Base-by-base conservation (phyloP, 2,329 filamentous ascomycete species). In the Exophiala spinifera region DNA sequence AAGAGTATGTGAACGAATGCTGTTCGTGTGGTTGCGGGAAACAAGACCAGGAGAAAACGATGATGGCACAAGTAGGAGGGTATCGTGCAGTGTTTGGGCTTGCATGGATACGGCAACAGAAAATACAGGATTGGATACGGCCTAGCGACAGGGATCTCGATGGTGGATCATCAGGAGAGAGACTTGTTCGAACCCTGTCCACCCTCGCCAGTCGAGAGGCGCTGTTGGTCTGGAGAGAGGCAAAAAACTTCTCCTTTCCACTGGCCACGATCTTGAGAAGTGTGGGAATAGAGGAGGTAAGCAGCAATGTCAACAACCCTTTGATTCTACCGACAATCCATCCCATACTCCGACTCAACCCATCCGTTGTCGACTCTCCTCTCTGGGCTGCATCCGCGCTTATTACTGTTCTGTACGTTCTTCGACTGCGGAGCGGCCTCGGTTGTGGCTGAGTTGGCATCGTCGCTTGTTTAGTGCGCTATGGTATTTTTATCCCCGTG, bases 361-460 rank as follows among this genome's bases (percentile, higher is more conserved):
- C 28, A 31, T 31, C 28, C 28, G 8, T 31, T 31, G 28, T 31
- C 28, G 28, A 31, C 28, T 20, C 33, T 50, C 45, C 20, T 40
- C 44, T 49, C 46, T 46, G 10, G 43, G 49, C 23, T 49, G 44
- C 37, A 49, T 42, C 19, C 43, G 17, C 43, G 11, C 40, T 33
- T 40, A 14, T 5, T 42, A 8, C 23, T 48, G 2, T 31, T 39
- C 48, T 20, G 31, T 37, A 31, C 11, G 28, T 39, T 39, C 17
- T n/a, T 20, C 36, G 21, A 49, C 46, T 50, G 48, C 48, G 37
- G 21, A 25, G 34, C 42, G 50, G 44, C 15, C 51, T 49, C 51
- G 45, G 51, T 44, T 53, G 51, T 53, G 51, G 51, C 51, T 49
- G 39, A 53, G 51, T 19, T 44, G 21, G 28, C n/a, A 23, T 42